Conservation (phyloP, 345 rosid species). For the Hypericum perforatum region DNA sequence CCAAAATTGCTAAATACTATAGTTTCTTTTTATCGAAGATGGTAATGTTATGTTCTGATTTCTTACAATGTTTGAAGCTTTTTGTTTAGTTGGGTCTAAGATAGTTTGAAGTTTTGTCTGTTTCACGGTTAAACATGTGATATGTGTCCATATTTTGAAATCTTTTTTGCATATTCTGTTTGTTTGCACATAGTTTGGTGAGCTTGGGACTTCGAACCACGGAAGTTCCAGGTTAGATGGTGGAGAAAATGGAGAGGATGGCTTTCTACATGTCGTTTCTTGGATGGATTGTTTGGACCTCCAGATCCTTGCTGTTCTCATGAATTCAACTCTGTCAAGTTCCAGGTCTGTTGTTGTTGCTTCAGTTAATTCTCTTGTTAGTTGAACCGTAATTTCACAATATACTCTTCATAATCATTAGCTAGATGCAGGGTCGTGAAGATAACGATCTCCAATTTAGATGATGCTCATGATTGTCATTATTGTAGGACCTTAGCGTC, state of each 20-base stretch:
- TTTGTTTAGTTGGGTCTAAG: background rate
- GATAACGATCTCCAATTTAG: too few relatives aligned
- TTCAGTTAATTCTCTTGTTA: too few relatives aligned
- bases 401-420: too few relatives aligned
- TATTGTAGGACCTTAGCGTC: too few relatives aligned
- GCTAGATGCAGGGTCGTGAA: too few relatives aligned
- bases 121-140: too few relatives aligned
- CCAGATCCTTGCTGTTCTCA: constrained; percentile 29
- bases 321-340: constrained; percentile 35
- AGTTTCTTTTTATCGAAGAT: too few relatives aligned
- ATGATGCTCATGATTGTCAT: too few relatives aligned
- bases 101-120: too few relatives aligned
- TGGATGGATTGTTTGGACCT: constrained; percentile 44
- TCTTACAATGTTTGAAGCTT: background rate
- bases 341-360: constrained; percentile 22
- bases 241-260: constrained; percentile 14
- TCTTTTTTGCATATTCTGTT: background rate
- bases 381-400: too few relatives aligned
- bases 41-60: background rate
- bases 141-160: background rate
- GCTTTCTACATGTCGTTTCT: constrained; percentile 29
- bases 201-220: constrained; percentile 5
- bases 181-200: background rate
- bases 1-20: too few relatives aligned
- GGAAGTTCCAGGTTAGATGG: constrained; percentile 4